Conservation (phyloP, 805 yeast genomes). For the Nakazawaea peltata region DNA sequence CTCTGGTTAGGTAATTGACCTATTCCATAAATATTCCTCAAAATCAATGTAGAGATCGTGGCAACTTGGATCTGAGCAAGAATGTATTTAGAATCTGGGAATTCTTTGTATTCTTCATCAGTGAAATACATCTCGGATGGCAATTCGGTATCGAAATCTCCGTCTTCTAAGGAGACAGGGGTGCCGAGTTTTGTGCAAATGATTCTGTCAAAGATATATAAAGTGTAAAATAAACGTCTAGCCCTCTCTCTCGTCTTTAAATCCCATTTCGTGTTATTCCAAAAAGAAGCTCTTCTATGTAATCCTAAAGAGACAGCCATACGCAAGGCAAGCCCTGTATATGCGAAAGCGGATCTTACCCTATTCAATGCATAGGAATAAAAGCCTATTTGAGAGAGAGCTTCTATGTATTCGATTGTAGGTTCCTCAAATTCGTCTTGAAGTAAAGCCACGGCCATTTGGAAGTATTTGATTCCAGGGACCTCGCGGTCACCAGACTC, state of each 20-base stretch:
- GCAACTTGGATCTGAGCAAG: slow-evolving; percentile 10
- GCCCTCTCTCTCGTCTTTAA: slow-evolving; percentile 30
- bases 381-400: slow-evolving; percentile 7
- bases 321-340: slow-evolving; percentile 7
- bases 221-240: slow-evolving; percentile 30
- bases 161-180: slow-evolving; percentile 72
- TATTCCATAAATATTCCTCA: slow-evolving; percentile 8
- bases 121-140: slow-evolving; percentile 28
- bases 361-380: slow-evolving; percentile 9
- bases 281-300: slow-evolving; percentile 8
- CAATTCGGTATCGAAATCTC: slow-evolving; percentile 69
- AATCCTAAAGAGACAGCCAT: slow-evolving; percentile 7
- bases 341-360: slow-evolving; percentile 6
- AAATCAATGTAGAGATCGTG: slow-evolving; percentile 3
- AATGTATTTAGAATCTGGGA: slow-evolving; percentile 8
- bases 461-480: slow-evolving; percentile 8
- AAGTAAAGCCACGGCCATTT: slow-evolving; percentile 3
- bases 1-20: slow-evolving; percentile 1
- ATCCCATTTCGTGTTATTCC: slow-evolving; percentile 8
- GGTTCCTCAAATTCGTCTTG: slow-evolving; percentile 8
- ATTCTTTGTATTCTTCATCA: slow-evolving; percentile 5
- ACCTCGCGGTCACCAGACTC: neutral
- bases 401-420: slow-evolving; percentile 7
- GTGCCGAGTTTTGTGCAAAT: slow-evolving; percentile 77
- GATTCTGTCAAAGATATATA: slow-evolving; percentile 49